phyloP scores from a whole-genome alignment of 78 protist genomes.

The Dictyostelium brefeldianum region DNA sequence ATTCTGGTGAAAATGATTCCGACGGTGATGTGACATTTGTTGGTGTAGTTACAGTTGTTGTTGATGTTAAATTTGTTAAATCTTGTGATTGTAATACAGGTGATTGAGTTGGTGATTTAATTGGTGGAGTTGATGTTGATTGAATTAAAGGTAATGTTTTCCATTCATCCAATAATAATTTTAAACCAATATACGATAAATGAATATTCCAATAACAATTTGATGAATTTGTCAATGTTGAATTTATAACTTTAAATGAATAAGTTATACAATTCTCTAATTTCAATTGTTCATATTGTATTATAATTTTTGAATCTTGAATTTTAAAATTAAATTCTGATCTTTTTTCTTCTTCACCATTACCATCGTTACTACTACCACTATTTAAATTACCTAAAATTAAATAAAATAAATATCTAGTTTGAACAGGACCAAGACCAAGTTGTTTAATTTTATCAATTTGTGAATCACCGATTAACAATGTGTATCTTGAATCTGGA shows the following conservation, averaged over 20 bases:
- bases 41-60: neutral
- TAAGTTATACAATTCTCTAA: constrained; percentile 54
- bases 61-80: neutral
- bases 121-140: neutral
- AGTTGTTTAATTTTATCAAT: constrained; percentile 34
- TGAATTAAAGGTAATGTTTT: constrained; percentile 38
- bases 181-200: constrained; percentile 45
- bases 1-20: constrained; percentile 32
- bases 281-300: constrained; percentile 41
- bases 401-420: constrained; percentile 53
- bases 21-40: neutral
- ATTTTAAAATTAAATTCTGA: neutral
- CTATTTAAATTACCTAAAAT: constrained; percentile 5
- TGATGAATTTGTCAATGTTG: constrained; percentile 53
- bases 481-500: constrained; percentile 56
- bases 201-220: constrained; percentile 78
- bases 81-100: constrained; percentile 18
- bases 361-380: neutral
- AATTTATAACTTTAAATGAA: constrained; percentile 59
- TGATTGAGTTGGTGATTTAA: constrained; percentile 16
- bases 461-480: constrained; percentile 2
- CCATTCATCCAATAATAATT: constrained; percentile 69
- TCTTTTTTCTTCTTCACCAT: neutral
- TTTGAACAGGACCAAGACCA: constrained; percentile 30
- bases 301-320: constrained; percentile 5